Evolutionary conservation across 768 basidiomycete species (phyloP).

Genomic region (Naematelia encephala): DNA sequence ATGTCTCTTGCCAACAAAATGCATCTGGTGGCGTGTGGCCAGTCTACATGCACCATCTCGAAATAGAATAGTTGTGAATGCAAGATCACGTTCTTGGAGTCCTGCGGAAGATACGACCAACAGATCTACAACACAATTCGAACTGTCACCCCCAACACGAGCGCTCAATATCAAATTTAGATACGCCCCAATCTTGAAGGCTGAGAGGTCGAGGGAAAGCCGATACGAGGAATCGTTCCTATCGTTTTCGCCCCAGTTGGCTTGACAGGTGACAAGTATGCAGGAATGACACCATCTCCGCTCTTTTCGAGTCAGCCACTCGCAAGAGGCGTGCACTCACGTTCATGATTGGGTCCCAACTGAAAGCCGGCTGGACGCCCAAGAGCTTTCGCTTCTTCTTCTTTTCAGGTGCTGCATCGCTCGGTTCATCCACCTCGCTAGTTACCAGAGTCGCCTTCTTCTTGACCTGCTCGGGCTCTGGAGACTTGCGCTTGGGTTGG

Average conservation of each 20-base stretch:
- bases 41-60: no score
- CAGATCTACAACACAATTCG: background rate
- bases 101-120: no score
- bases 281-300: slow-evolving; percentile 42
- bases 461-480: slow-evolving; percentile 7
- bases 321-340: slow-evolving; percentile 22
- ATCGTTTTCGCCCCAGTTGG: slow-evolving; percentile 12
- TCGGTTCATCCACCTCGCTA: slow-evolving; percentile 5
- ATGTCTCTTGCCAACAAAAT: no score
- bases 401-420: slow-evolving; percentile 24
- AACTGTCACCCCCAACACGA: background rate
- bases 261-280: slow-evolving; percentile 35
- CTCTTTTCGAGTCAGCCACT: slow-evolving; percentile 22
- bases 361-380: slow-evolving; percentile 30
- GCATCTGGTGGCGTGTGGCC: no score
- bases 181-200: background rate
- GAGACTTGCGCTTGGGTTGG: slow-evolving; percentile 2
- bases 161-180: background rate
- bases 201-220: slow-evolving; percentile 21
- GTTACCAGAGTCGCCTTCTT: slow-evolving; percentile 1
- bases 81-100: no score
- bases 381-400: slow-evolving; percentile 44
- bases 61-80: no score
- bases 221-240: slow-evolving; percentile 35
- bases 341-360: slow-evolving; percentile 40